phyloP scores from a whole-genome alignment of 2,329 filamentous ascomycete genomes.

The Geoglossum cookeanum region DNA sequence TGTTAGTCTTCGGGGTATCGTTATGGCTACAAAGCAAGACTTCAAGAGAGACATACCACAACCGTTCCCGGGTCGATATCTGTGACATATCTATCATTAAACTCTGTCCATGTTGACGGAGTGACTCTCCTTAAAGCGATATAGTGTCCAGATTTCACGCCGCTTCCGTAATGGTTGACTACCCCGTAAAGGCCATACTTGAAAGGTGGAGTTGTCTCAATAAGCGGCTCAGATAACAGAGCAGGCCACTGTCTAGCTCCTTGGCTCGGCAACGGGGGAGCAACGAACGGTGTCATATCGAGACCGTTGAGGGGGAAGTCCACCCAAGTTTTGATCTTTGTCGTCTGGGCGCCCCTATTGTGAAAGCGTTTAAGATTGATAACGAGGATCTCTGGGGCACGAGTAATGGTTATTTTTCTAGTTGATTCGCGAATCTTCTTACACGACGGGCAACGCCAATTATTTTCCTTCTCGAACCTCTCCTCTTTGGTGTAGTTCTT shows the following conservation, averaged over 20 bases:
- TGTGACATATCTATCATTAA: slow-evolving; percentile 35
- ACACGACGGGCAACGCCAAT: slow-evolving; percentile 59
- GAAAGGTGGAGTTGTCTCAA: slow-evolving; percentile 35
- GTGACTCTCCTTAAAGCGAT: slow-evolving; percentile 33
- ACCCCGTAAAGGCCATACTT: slow-evolving; percentile 76
- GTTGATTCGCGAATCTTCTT: slow-evolving; percentile 45
- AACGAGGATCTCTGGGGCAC: slow-evolving; percentile 61
- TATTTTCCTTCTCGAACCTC: slow-evolving; percentile 44
- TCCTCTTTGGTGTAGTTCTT: slow-evolving; percentile 51
- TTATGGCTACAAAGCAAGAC: neutral
- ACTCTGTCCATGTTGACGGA: slow-evolving; percentile 31
- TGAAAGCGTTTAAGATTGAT: slow-evolving; percentile 57
- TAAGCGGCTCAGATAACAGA: neutral
- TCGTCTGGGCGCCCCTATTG: slow-evolving; percentile 33
- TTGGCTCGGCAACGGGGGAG: slow-evolving; percentile 22
- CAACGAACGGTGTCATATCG: slow-evolving; percentile 40
- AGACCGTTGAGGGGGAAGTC: slow-evolving; percentile 60
- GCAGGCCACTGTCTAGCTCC: neutral
- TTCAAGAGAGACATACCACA: slow-evolving; percentile 13
- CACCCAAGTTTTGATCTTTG: slow-evolving; percentile 53
- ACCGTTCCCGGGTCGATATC: slow-evolving; percentile 36
- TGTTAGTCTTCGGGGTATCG: neutral
- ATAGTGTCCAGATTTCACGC: slow-evolving; percentile 60
- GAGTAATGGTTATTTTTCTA: slow-evolving; percentile 55
- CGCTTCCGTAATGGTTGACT: slow-evolving; percentile 53